Evolutionary conservation across 139 green algal genomes (phyloP), one percentile per base, ranked within the genome.

Genomic region (Coccomyxa sp.): DNA sequence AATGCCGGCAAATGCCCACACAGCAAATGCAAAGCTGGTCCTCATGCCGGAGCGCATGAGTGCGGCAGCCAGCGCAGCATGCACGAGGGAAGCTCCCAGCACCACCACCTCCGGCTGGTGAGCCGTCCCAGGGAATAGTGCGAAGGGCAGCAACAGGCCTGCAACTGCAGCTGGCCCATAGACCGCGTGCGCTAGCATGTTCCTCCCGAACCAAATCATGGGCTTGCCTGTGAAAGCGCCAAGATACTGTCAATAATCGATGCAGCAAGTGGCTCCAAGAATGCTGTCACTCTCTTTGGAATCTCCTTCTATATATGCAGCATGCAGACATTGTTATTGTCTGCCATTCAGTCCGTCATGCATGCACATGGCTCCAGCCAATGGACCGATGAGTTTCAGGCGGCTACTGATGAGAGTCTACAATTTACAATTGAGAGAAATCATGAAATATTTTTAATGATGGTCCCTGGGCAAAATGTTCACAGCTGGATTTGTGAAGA

Each of bases 151-250:
- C 75, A 94, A 79, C 14, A 89, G 79, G 17, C 82, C 89, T 13
- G 82, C 83, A 13, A 83, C 28, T 10, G 84, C 86, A 13, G 87
- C 80, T 0, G 90, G 90, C 11, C 91, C 23, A 78, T 83, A 93
- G 51, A 88, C 88, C 63, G 51, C 32, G 58, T 83, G 83, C 1
- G 82, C 90, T 14, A 89, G 3, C 28, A 75, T 77, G n/a, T 84
- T 85, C 27, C 87, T 79, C 18, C 87, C 77, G 80, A 88, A 94
- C 90, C 90, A 94, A 12, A 79, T 66, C 77, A 94, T 90, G 12
- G 88, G 85, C 23, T 77, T 58, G n/a, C 87, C 88, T 92, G 84
- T 23, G 77, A 82, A 16, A 13, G 51, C 10, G 7, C 38, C 3
- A 51, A 7, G 38, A 51, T 51, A 7, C 38, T 51, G 38, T 3